Percentiles rank a stretch among this genome's conserved stretches.
phyloP scores from a whole-genome alignment of 2,329 filamentous ascomycete genomes.

The Immersiporthe knoxdaviesiana region DNA sequence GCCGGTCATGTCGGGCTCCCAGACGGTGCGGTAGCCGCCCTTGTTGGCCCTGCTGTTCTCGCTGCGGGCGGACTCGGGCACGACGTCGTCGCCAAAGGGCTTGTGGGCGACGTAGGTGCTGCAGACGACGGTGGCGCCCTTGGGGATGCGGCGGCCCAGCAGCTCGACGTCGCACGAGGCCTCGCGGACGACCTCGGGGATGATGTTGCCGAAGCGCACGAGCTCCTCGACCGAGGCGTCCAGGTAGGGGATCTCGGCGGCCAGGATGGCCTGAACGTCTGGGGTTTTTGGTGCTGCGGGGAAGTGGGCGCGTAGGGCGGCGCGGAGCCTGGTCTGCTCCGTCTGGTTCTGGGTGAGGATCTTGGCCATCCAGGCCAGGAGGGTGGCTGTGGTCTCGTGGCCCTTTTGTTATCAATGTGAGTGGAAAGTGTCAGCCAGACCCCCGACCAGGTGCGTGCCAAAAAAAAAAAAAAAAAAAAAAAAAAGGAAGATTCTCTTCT shows the following conservation, averaged over 20 bases:
- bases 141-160: constrained; percentile 18
- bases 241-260: constrained; percentile 25
- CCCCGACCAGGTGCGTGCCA: too few relatives aligned
- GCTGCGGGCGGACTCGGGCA: constrained; percentile 17
- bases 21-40: constrained; percentile 15
- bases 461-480: too few relatives aligned
- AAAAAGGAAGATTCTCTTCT: background rate
- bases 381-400: constrained; percentile 25
- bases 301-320: constrained; percentile 19
- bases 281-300: constrained; percentile 8
- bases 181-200: constrained; percentile 22
- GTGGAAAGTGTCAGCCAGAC: too few relatives aligned
- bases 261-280: constrained; percentile 13
- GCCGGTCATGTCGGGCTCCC: constrained; percentile 18
- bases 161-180: constrained; percentile 22
- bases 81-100: constrained; percentile 17
- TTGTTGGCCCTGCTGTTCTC: constrained; percentile 15
- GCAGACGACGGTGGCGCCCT: constrained; percentile 22
- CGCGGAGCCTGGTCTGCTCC: constrained; percentile 20
- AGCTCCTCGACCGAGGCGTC: constrained; percentile 27
- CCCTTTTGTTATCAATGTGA: constrained; percentile 1
- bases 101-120: constrained; percentile 23
- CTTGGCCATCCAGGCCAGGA: constrained; percentile 28
- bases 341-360: constrained; percentile 18
- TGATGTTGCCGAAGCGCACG: constrained; percentile 22